These are phyloP conservation scores for Saitozyma podzolica DNA, from an alignment of 768 basidiomycete species.

Conservation along the genomic window DNA sequence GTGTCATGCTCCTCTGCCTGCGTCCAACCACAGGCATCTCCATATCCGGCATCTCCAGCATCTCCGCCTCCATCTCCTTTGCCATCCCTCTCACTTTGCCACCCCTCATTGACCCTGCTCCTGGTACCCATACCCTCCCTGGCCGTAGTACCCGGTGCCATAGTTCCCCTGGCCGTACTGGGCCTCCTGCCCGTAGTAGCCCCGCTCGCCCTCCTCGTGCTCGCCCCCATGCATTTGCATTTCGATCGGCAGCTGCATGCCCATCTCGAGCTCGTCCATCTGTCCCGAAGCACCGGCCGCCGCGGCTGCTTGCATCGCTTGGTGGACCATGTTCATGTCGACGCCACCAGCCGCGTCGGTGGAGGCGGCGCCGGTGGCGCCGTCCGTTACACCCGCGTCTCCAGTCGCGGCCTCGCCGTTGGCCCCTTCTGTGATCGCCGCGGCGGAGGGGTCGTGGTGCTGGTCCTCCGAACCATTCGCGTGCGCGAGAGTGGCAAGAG, in stretches of 20 bases:
- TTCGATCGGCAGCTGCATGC: constrained; percentile 43
- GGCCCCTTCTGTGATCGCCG: not conserved
- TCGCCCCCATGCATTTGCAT: constrained; percentile 45
- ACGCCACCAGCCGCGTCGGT: constrained; percentile 6
- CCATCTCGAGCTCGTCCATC: constrained; percentile 48
- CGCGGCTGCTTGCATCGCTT: constrained; percentile 40
- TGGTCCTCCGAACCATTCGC: not conserved
- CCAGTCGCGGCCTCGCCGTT: constrained; percentile 1
- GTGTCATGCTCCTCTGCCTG: no score
- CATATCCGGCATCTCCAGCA: no score
- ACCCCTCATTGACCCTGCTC: not conserved
- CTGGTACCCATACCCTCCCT: constrained; percentile 1
- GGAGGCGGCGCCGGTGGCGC: not conserved
- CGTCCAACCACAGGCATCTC: no score
- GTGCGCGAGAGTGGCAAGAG: not conserved
- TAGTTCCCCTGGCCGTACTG: not conserved
- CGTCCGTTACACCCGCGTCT: not conserved
- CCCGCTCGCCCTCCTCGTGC: constrained; percentile 20
- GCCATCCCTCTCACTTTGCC: no score
- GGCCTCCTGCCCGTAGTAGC: constrained; percentile 1
- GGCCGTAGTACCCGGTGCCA: constrained; percentile 4
- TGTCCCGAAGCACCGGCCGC: constrained; percentile 21
- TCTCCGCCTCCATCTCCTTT: no score
- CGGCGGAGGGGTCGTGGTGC: not conserved
- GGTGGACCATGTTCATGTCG: constrained; percentile 44